Conservation (phyloP, 1,139 yeast species). For the Groenewaldozyma sp. region DNA sequence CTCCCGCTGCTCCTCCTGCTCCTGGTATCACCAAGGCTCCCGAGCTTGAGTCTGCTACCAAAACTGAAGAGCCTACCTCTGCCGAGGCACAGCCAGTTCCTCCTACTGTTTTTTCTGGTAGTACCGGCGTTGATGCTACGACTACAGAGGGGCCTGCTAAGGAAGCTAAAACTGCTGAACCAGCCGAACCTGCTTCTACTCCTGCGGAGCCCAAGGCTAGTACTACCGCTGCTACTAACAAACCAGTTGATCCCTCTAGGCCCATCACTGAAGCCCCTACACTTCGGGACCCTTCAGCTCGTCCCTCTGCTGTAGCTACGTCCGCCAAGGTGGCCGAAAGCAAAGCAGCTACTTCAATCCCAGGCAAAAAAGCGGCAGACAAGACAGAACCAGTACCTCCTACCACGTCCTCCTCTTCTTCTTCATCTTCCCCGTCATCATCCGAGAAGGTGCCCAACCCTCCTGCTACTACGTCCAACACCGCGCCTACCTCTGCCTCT, state of each 20-base stretch:
- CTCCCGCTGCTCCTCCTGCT: neutral
- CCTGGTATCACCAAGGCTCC: neutral
- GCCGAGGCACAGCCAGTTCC: neutral
- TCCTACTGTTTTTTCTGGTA: no score
- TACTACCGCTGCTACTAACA: neutral
- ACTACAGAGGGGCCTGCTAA: constrained; percentile 5
- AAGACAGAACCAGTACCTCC: no score
- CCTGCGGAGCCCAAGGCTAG: no score
- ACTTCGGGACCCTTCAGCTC: no score
- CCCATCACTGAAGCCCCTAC: no score
- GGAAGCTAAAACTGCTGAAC: constrained; percentile 5
- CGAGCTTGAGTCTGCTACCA: neutral
- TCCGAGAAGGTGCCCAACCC: no score
- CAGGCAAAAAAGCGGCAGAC: no score
- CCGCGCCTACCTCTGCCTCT: neutral
- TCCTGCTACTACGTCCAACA: neutral
- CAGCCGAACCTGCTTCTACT: neutral
- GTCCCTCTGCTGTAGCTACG: no score
- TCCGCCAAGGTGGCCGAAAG: no score
- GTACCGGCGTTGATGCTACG: neutral
- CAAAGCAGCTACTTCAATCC: no score
- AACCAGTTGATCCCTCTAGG: neutral
- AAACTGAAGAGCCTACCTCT: neutral
- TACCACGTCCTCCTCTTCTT: no score
- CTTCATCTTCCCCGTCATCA: no score